Base-by-base conservation (phyloP, 495 filamentous ascomycete genomes). In the Trichoderma virens region DNA sequence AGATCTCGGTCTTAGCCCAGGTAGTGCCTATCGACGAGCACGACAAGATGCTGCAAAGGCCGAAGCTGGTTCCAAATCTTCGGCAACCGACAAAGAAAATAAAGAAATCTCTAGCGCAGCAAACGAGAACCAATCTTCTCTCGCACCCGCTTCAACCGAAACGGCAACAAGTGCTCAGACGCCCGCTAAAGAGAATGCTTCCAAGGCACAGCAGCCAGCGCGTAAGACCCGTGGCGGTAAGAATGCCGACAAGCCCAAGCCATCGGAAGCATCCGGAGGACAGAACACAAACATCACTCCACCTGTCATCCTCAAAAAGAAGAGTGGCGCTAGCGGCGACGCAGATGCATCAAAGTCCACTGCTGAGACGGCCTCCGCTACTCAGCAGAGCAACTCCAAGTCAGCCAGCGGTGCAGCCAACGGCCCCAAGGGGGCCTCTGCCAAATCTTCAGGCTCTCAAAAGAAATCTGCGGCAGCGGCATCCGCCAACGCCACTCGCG, bases 1-100 rank as follows among this genome's bases (percentile, higher is more conserved):
- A 18, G 94, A 98, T 73, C 79, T 97, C 20, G 94, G 93, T 20
- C 81, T 98, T n/a, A 85, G 85, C 54, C 82, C 84, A 6, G 82
- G 84, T 62, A 83, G 79, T 59, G 80, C 81, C 11, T 81, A 83
- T 68, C 74, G 82, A 28, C 79, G 78, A 69, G 80, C 82, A 13
- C 77, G 80, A 35, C 73, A 81, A 65, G 74, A 83, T 68, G 78
- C 78, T 35, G 82, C 75, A 28, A 83, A 82, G 71, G 80, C 79
- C 18, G 76, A 81, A 61, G 67, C 77, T 30, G 75, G 78, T 5
- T 62, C 76, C 65, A 80, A 79, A 59, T 69, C 74, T 7, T 69
- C 68, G 60, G 20, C 71, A 20, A 47, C 32, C 35, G 25, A 35
- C 30, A 72, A 72, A 9, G 70, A 80, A 30, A 67, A 67, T 2